phyloP scores from a whole-genome alignment of 495 filamentous ascomycete genomes.

The Sordaria brevicollis region DNA sequence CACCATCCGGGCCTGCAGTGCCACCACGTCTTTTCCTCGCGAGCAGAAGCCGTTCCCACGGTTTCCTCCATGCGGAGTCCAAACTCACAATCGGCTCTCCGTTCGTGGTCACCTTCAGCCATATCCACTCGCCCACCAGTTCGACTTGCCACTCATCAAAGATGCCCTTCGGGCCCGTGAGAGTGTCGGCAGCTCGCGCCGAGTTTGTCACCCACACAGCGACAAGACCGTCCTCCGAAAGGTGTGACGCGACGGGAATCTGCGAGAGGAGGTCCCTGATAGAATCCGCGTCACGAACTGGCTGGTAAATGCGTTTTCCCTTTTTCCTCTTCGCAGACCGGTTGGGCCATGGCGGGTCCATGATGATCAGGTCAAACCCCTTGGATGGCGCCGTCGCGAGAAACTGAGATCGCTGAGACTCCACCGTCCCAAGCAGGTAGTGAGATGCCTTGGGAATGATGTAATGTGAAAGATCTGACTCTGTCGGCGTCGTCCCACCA shows the following conservation, averaged over 20 bases:
- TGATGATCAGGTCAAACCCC: constrained; percentile 64
- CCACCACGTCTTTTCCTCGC: constrained; percentile 34
- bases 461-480: background rate
- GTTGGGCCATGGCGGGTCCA: constrained; percentile 95
- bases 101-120: constrained; percentile 68
- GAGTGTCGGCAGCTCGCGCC: constrained; percentile 41
- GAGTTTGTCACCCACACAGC: constrained; percentile 91
- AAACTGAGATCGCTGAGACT: constrained; percentile 21
- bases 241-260: constrained; percentile 45
- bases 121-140: constrained; percentile 75
- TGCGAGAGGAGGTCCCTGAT: constrained; percentile 33
- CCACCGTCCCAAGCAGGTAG: constrained; percentile 31
- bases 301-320: constrained; percentile 43
- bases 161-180: constrained; percentile 39
- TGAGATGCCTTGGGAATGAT: constrained; percentile 24
- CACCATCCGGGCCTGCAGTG: background rate
- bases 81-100: constrained; percentile 66
- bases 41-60: constrained; percentile 77
- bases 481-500: background rate
- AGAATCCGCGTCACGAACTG: constrained; percentile 31
- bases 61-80: constrained; percentile 64
- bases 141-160: constrained; percentile 56
- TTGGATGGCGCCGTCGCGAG: constrained; percentile 22
- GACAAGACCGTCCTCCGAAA: constrained; percentile 46
- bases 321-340: constrained; percentile 65